Evolutionary conservation across 2,329 filamentous ascomycete genomes (phyloP).

Genomic region (Epichloe hybrida): DNA sequence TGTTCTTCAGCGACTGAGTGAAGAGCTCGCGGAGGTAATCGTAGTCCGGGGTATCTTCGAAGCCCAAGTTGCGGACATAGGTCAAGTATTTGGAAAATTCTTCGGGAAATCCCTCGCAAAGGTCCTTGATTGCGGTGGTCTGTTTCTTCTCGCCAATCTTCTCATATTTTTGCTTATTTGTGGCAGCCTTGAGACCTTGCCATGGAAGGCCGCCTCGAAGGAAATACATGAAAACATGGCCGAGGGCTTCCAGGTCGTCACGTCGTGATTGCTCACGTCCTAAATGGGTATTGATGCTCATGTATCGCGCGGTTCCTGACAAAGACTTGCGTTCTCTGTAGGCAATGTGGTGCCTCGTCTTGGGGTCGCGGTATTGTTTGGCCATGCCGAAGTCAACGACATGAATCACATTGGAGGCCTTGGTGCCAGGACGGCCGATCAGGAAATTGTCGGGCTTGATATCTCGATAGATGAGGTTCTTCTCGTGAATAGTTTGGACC

Average conservation of each 20-base stretch:
- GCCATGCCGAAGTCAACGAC: constrained; percentile 99
- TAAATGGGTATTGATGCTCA: constrained; percentile 99
- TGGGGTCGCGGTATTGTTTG: constrained; percentile 96
- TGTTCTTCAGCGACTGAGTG: constrained; percentile 88
- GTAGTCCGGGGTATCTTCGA: constrained; percentile 97
- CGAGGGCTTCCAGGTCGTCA: constrained; percentile 84
- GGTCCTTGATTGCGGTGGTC: constrained; percentile 89
- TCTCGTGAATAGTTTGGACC: constrained; percentile 99
- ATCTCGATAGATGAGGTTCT: constrained; percentile 98
- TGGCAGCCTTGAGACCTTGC: constrained; percentile 61
- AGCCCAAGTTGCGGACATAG: constrained; percentile 94
- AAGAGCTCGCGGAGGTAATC: constrained; percentile 95
- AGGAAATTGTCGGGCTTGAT: constrained; percentile 99
- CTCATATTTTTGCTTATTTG: constrained; percentile 95
- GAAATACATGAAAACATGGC: constrained; percentile 66
- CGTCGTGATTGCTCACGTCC: constrained; percentile 90
- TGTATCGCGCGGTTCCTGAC: constrained; percentile 92
- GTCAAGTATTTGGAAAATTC: constrained; percentile 97
- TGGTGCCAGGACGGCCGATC: constrained; percentile 89
- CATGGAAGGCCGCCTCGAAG: constrained; percentile 56
- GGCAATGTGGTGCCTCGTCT: constrained; percentile 97
- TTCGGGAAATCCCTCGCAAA: constrained; percentile 91
- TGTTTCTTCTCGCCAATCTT: constrained; percentile 99
- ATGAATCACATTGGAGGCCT: constrained; percentile 94
- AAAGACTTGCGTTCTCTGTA: constrained; percentile 95